Conservation (phyloP, 306 rosid species). For the Cajanus cajan region DNA sequence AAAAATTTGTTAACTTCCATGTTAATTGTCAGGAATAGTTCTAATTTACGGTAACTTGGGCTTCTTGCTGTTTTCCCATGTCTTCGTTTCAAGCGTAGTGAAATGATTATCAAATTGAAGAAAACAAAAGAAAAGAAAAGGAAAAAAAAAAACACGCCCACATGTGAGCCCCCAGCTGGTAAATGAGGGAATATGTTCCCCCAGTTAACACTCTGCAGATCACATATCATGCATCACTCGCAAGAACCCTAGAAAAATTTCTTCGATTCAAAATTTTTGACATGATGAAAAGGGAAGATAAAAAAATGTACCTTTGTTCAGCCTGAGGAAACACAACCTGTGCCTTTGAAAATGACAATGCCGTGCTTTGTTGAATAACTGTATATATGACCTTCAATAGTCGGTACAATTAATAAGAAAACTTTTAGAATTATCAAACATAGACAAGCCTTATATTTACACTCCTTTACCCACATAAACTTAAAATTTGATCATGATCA, state of each 20-base stretch:
- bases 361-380: slow-evolving; percentile 32
- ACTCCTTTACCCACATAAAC: background rate
- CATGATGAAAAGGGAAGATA: slow-evolving; percentile 24
- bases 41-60: slow-evolving; percentile 29
- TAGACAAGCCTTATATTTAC: background rate
- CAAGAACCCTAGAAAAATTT: slow-evolving; percentile 3
- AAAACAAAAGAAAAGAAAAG: background rate
- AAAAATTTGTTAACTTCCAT: slow-evolving; percentile 37
- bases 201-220: slow-evolving; percentile 20
- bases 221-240: slow-evolving; percentile 19
- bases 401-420: background rate
- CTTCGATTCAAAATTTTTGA: background rate
- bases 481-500: background rate
- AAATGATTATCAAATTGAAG: slow-evolving; percentile 4
- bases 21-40: slow-evolving; percentile 37
- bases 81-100: slow-evolving; percentile 32
- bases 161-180: slow-evolving; percentile 19
- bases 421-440: background rate
- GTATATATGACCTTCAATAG: background rate
- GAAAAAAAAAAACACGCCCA: background rate
- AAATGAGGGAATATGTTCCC: slow-evolving; percentile 20
- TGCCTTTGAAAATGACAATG: slow-evolving; percentile 52
- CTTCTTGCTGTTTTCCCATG: slow-evolving; percentile 35
- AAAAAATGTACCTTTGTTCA: slow-evolving; percentile 41
- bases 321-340: slow-evolving; percentile 45